Evolutionary conservation across 345 rosid genomes (phyloP).

Genomic region (Stellera chamaejasme): DNA sequence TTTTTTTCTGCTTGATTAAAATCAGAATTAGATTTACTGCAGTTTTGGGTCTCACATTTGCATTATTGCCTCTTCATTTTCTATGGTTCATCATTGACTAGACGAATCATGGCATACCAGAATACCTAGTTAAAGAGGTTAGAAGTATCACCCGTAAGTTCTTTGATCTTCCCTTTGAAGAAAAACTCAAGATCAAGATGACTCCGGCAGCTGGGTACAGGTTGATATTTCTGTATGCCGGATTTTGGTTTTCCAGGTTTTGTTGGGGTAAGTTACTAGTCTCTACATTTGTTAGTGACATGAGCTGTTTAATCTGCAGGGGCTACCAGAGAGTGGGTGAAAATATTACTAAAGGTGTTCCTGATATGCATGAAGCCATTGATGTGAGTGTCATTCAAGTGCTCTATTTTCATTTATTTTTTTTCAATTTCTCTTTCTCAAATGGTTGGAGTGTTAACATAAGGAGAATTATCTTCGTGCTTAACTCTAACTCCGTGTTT

Average conservation of each 20-base stretch:
- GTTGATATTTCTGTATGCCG: slow-evolving; percentile 19
- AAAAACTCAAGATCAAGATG: slow-evolving; percentile 65
- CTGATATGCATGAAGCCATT: slow-evolving; percentile 80
- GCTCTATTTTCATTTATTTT: background rate
- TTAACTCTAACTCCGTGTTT: no score
- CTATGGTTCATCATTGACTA: slow-evolving; percentile 24
- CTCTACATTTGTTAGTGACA: background rate
- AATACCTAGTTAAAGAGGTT: slow-evolving; percentile 43
- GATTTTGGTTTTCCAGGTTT: background rate
- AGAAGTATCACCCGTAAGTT: slow-evolving; percentile 37
- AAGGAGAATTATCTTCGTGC: no score
- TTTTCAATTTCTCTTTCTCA: background rate
- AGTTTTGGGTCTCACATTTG: background rate
- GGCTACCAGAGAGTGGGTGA: slow-evolving; percentile 81
- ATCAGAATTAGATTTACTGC: background rate
- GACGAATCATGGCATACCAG: slow-evolving; percentile 79
- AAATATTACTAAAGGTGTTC: slow-evolving; percentile 74
- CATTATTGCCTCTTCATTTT: background rate
- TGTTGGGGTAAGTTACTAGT: background rate
- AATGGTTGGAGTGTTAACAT: background rate
- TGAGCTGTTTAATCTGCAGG: slow-evolving; percentile 33
- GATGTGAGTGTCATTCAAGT: slow-evolving; percentile 40
- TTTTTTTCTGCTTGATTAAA: background rate
- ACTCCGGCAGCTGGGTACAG: slow-evolving; percentile 71
- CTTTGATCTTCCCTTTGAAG: slow-evolving; percentile 54